Base-by-base conservation (phyloP, 2,329 filamentous ascomycete species). In the Fusarium sp. region DNA sequence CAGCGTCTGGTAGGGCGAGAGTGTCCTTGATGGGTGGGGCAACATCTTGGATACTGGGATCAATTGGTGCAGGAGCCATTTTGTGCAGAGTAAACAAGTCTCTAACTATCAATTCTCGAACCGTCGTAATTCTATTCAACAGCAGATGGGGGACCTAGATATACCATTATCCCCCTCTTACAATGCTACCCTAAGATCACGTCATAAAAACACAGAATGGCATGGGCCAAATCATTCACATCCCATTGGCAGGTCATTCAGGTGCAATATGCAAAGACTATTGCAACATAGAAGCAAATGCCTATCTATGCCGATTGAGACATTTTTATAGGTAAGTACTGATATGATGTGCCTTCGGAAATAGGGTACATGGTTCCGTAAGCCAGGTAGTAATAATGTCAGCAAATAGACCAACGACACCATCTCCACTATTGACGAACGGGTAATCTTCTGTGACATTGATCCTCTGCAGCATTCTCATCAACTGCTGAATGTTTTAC, bases 1-100 rank as follows among this genome's bases (percentile, higher is more conserved):
- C 81, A 2, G 85, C 72, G 12, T 83, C 83, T 4, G 91, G 91
- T 9, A 93, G 81, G 2, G 83, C 84, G 2, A 93, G 82, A 0
- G 80, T 89, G 74, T 92, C 89, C 73, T 92, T 93, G 66, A 80
- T 84, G 1, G 86, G 90, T 63, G 85, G 79, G 9, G 85, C 86
- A 16, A 89, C 86, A 75, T 93, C 91, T 41, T 85, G 84, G 65
- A 93, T 92, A 37, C 83, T 81, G 7, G 87, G 80, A 58, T 89
- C 83, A 69, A 92, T 90, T 41, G 89, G 84, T 71, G 85, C 84
- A 11, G 89, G 89, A 4, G 79, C 81, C 84, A 85, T 85, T 2
- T 13, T 75, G 52, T 13, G 8, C 4, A 39, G 21, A 2, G 11
- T 3, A 4, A 7, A 5, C 13, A 11, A 8, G 7, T 4, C 0